phyloP scores from a whole-genome alignment of 225 moss, liverwort and hornwort species.

The Physcomitrium patens region DNA sequence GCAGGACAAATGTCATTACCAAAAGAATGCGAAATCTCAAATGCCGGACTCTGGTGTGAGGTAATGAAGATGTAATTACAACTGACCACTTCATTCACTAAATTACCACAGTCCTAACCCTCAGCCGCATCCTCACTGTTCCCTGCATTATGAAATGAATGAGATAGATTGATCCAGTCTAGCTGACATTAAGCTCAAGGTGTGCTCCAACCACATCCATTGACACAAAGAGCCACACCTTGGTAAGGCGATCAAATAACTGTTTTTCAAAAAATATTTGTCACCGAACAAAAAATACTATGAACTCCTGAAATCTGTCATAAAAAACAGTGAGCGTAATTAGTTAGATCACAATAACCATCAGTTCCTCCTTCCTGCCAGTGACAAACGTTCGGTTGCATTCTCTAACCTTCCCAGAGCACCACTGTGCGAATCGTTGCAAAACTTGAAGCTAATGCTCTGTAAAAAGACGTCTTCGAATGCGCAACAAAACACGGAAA shows the following conservation, averaged over 20 bases:
- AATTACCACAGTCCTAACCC: not conserved
- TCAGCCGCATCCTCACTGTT: not conserved
- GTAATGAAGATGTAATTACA: not conserved
- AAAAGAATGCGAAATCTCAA: too few relatives aligned
- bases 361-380: not conserved
- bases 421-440: not conserved
- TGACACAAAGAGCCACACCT: not conserved
- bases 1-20: too few relatives aligned
- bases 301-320: conserved; percentile 7
- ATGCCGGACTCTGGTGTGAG: not conserved
- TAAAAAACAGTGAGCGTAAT: too few relatives aligned
- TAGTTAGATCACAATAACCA: too few relatives aligned
- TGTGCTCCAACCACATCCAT: not conserved
- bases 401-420: not conserved
- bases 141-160: not conserved
- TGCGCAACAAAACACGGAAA: conserved; percentile 8
- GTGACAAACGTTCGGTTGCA: not conserved
- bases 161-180: conserved; percentile 12
- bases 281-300: not conserved
- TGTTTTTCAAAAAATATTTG: too few relatives aligned
- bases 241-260: conserved; percentile 15
- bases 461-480: not conserved
- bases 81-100: conserved; percentile 2
- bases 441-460: not conserved
- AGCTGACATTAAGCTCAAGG: not conserved